Conservation (phyloP, 148 eudicot species). For the Gaultheria prostrata region DNA sequence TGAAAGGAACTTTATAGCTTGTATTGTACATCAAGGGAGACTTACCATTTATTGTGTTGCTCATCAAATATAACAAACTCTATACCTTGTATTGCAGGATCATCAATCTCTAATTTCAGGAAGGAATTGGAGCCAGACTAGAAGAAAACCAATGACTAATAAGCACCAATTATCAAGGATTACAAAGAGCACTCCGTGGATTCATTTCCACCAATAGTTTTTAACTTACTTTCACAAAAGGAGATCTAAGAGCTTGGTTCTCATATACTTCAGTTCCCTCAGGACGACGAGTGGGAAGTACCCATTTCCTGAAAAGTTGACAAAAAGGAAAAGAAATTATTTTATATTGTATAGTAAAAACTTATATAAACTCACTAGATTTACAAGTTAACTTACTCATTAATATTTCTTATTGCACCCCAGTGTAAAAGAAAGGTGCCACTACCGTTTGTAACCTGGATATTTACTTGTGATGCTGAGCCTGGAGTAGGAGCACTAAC, state of each 20-base stretch:
- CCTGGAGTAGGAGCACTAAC: constrained; percentile 58
- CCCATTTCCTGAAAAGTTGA: constrained; percentile 56
- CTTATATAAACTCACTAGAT: not conserved
- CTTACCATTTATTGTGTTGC: constrained; percentile 77
- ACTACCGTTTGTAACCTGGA: constrained; percentile 53
- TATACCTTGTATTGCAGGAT: constrained; percentile 71
- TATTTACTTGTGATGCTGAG: constrained; percentile 49
- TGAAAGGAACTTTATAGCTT: not conserved
- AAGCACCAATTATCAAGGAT: not conserved
- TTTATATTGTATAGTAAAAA: constrained; percentile 5
- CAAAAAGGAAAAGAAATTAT: not conserved
- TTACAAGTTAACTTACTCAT: constrained; percentile 44
- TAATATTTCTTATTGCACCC: constrained; percentile 62
- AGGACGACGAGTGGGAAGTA: constrained; percentile 72
- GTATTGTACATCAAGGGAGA: not conserved
- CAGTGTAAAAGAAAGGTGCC: constrained; percentile 73
- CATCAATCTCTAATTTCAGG: constrained; percentile 76
- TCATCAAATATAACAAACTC: constrained; percentile 89
- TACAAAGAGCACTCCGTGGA: not conserved
- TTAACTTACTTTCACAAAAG: constrained; percentile 67
- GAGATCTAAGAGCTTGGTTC: constrained; percentile 79
- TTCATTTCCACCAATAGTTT: not conserved
- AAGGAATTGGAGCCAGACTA: constrained; percentile 71
- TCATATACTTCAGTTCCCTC: constrained; percentile 69
- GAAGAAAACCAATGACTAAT: constrained; percentile 19